Evolutionary conservation across 495 filamentous ascomycete species (phyloP).

Genomic region (Lepidopterella palustris): DNA sequence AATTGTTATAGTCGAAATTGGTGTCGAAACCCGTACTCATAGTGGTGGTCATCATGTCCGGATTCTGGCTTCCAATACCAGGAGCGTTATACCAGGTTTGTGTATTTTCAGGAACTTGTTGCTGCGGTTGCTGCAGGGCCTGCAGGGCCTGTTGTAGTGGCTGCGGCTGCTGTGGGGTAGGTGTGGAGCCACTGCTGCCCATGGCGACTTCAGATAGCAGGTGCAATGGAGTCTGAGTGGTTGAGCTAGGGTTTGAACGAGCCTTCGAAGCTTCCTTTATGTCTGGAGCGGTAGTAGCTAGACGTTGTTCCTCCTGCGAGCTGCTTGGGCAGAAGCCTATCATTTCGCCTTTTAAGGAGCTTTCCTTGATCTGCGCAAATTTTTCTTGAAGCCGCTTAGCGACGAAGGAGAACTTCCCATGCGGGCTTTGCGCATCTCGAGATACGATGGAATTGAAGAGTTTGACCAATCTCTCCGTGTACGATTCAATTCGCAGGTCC

Average conservation of each 20-base stretch:
- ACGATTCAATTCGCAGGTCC: conserved; percentile 66
- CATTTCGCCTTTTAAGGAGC: conserved; percentile 1
- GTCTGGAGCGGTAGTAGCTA: neutral
- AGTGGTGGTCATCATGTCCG: conserved; percentile 10
- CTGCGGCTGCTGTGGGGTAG: conserved; percentile 9
- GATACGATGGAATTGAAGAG: conserved; percentile 60
- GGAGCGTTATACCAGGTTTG: conserved; percentile 16
- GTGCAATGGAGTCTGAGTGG: conserved; percentile 25
- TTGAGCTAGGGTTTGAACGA: conserved; percentile 9
- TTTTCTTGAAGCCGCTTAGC: conserved; percentile 65
- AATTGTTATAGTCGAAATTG: conserved; percentile 22
- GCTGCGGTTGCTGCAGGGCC: conserved; percentile 5
- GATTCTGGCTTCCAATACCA: conserved; percentile 6
- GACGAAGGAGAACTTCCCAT: conserved; percentile 71
- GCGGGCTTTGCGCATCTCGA: conserved; percentile 59
- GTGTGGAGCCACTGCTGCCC: conserved; percentile 12
- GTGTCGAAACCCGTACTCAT: conserved; percentile 14
- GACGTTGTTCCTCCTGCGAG: neutral
- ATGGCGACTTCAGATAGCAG: conserved; percentile 32
- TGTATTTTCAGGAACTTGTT: neutral
- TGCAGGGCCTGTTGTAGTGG: conserved; percentile 7
- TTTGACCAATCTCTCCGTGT: conserved; percentile 60
- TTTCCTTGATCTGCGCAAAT: conserved; percentile 45
- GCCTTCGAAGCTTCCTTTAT: neutral
- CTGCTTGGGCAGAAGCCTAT: neutral